Evolutionary conservation across 148 eudicot species (phyloP).

Genomic region (Rhododendron vialii): DNA sequence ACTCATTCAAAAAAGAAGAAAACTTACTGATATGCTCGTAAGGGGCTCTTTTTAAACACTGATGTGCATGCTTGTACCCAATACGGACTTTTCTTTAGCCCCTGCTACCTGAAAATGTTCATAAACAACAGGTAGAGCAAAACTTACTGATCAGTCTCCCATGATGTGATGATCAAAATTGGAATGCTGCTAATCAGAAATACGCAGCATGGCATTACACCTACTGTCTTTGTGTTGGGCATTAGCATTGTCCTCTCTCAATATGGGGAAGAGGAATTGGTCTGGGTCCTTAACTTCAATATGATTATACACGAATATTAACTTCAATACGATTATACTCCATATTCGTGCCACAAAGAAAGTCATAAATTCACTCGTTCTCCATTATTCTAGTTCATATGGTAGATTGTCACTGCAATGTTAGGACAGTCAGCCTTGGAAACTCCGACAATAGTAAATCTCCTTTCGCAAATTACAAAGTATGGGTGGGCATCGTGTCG

Average conservation of each 20-base stretch:
- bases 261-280: neutral
- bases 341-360: neutral
- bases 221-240: neutral
- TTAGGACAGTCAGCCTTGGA: neutral
- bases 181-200: neutral
- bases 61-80: neutral
- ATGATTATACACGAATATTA: neutral
- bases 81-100: neutral
- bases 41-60: neutral
- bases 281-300: neutral
- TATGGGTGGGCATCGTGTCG: too few relatives aligned
- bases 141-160: neutral
- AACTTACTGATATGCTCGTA: neutral
- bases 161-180: neutral
- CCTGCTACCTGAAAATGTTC: neutral
- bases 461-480: neutral
- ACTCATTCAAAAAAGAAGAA: neutral
- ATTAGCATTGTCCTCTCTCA: neutral
- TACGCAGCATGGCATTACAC: neutral
- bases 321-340: neutral
- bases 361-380: neutral
- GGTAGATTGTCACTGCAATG: neutral
- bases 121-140: neutral
- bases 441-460: neutral
- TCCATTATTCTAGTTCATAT: neutral